Base-by-base conservation (phyloP, 1,139 yeast species). In the Kazachstania sp. region DNA sequence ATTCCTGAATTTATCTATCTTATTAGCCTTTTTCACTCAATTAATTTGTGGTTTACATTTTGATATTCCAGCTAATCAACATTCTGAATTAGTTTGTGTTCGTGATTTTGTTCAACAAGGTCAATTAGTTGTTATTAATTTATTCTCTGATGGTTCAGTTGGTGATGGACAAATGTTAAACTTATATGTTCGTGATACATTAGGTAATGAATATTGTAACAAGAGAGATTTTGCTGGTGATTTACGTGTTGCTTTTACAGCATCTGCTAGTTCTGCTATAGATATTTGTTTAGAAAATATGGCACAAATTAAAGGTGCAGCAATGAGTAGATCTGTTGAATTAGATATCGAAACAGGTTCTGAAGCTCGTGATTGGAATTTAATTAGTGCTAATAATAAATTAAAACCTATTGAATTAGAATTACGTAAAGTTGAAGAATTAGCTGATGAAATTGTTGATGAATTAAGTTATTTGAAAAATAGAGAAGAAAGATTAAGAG, bases 301-400 rank as follows among this genome's bases (percentile, higher is more conserved):
- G 13, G 74, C 77, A 50, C 65, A 69, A 35, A 64, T 66, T 45
- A 68, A 66, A 46, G 69, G 69, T 12, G 69, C 68, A 48, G 58
- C 71, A 43, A 63, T 75, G 54, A 65, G 71, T 41, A 77, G 90
- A 68, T 81, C 83, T 49, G 72, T 92, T 57, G 97, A 88, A 63
- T 73, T 92, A 61, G 97, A 90, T 56, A 84, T 92, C 50, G 97
- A 92, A 67, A 82, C 90, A 53, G 98, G 98, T 31, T 86, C 97
- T 46, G 86, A 90, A 58, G 97, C 97, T 35, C 82, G 97, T 68
- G 97, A 92, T 70, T 92, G 97, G 97, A 87, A 87, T 64, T 87
- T 94, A 23, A 73, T 88, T 54, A 96, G 90, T 71, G 90, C 95
- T 39, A 78, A 85, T 41, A 97, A 92, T 68, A 86, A 87, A 66